Evolutionary conservation across 2,329 filamentous ascomycete genomes (phyloP), one percentile per base, ranked within the genome.

Genomic region (Fusarium drepaniforme): DNA sequence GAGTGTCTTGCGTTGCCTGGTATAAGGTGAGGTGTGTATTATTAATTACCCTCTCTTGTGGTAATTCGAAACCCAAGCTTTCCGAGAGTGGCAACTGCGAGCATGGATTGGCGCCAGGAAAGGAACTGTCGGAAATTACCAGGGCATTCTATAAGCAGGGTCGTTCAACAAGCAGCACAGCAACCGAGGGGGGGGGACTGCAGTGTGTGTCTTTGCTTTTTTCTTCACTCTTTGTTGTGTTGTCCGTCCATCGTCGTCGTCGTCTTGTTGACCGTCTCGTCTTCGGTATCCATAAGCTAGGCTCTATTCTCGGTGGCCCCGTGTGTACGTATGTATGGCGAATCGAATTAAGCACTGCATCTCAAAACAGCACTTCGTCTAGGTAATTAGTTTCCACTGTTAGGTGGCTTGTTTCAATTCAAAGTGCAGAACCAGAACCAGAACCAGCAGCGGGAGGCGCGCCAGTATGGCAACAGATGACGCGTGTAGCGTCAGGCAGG

Each of bases 301-400:
- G 21, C 28, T 44, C 38, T 49, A 58, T 46, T 30, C 33, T 35
- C 44, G 46, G 46, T 30, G 16, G 16, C 16, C 9, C 25, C 46
- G 25, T 28, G 46, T 51, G 46, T 51, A 23, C 12, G 42, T 33
- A 35, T 35, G 30, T 11, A 40, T 64, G 33, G 35, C 51, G 37
- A 42, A 42, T 56, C 13, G 40, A 25, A 33, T 23, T 62, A 28
- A 60, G 42, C 37, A 28, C 18, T 38, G 56, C 33, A 58, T 63
- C 69, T 70, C 59, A 37, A 73, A 78, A 65, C 35, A 70, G 64
- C 25, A 68, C 66, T 44, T 62, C 71, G 66, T 74, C 40, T 64
- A 63, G 62, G 58, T 37, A 61, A 59, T 61, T 37, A 61, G 71
- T 66, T 64, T 46, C 42, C 21, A 46, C 21, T 44, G 46, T 30